Base-by-base conservation (phyloP, 768 basidiomycete genomes). In the Suillus bovinus region DNA sequence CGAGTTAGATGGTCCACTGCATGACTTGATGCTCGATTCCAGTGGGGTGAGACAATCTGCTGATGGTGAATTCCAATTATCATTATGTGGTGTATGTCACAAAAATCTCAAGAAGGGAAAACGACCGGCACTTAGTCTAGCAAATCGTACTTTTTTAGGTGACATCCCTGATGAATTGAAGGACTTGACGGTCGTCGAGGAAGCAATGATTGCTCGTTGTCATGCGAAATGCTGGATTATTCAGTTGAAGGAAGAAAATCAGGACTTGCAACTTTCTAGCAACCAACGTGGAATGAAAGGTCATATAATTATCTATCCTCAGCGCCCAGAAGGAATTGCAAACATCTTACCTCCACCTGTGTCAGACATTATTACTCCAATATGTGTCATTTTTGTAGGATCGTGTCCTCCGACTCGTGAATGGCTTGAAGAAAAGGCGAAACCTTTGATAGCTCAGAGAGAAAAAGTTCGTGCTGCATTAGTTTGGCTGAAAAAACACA, bases 361-460 rank as follows among this genome's bases (percentile, higher is more conserved):
- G 2, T 70, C 74, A 10, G 78, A 80, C 0, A 70, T 80, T 10
- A 44, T 70, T 0, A 67, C 74, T 0, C 74, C 74, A 3, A 74
- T 81, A 1, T 80, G 79, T 64, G 74, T 82, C 1, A 44, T 81
- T 0, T 81, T 81, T 65, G 65, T 79, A 22, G 79, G 80, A 0
- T 71, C 77, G 0, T 4, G n/a, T 0, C 53, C 60, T 0, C 78
- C 78, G 0, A 59, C 65, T 11, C 9, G 17, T 0, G 67, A 76
- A 49, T 79, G 77, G 78, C 42, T 80, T 24, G 42, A 62, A 5
- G 65, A 68, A 4, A 58, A 58, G n/a, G 79, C 78, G 3, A 75
- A 71, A 58, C 79, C 79, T 6, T 60, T 81, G 1, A 38, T 61
- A 46, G 76, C 80, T 17, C 68, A 74, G 0, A 54, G 64, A 9